phyloP scores from a whole-genome alignment of 1,284 basidiomycete species.

The Microbotryum violaceum region DNA sequence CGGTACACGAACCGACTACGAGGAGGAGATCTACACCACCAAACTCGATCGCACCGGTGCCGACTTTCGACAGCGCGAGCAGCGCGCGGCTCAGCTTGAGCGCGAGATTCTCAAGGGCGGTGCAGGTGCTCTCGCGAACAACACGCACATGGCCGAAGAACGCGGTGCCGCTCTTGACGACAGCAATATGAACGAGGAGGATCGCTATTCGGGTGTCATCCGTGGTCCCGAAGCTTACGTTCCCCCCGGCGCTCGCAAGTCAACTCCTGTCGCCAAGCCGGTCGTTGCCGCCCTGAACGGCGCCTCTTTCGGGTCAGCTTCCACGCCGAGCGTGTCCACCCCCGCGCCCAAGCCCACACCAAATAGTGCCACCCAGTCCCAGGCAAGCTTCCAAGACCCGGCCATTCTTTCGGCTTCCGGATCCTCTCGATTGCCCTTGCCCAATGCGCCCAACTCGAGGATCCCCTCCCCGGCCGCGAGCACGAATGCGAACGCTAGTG shows the following conservation, averaged over 20 bases:
- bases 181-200: conserved; percentile 79
- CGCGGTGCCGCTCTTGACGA: conserved; percentile 62
- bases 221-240: conserved; percentile 84
- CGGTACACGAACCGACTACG: conserved; percentile 82
- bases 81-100: conserved; percentile 77
- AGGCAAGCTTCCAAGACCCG: conserved; percentile 15
- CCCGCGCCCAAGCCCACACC: conserved; percentile 13
- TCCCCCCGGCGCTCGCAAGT: conserved; percentile 69
- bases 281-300: conserved; percentile 21
- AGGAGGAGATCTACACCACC: conserved; percentile 93
- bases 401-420: conserved; percentile 36
- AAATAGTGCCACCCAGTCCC: not conserved
- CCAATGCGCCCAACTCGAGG: not conserved
- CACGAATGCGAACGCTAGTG: conserved; percentile 5
- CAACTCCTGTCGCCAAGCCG: conserved; percentile 33
- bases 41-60: conserved; percentile 75
- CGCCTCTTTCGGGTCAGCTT: conserved; percentile 18
- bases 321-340: conserved; percentile 4
- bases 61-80: conserved; percentile 82
- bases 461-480: conserved; percentile 41
- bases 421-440: conserved; percentile 15
- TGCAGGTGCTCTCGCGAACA: conserved; percentile 41
- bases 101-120: conserved; percentile 68
- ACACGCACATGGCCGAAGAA: conserved; percentile 86
- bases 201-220: conserved; percentile 90